Conservation (phyloP, 2,329 filamentous ascomycete genomes). For the Fusarium circinatum region DNA sequence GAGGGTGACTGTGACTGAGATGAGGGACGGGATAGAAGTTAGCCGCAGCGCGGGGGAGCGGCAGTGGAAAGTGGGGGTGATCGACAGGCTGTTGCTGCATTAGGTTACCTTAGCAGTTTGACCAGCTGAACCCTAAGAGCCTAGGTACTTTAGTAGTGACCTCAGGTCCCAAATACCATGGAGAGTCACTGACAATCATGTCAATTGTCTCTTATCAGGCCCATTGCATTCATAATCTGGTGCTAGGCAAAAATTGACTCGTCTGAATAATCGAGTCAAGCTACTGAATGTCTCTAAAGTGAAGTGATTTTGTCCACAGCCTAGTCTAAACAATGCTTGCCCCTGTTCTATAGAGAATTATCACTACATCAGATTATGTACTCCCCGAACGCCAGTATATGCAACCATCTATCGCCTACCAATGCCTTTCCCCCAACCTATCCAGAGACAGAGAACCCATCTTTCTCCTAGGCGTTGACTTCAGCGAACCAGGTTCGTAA, state of each 20-base stretch:
- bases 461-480: conserved; percentile 57
- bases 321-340: not conserved
- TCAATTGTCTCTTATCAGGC: not conserved
- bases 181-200: not conserved
- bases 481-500: conserved; percentile 96
- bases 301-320: not conserved
- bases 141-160: not conserved
- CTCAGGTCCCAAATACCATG: not conserved
- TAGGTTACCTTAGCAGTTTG: not conserved
- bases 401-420: not conserved
- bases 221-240: not conserved
- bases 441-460: not conserved
- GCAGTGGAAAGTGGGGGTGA: conserved; percentile 25
- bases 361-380: not conserved
- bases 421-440: not conserved
- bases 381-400: conserved; percentile 25
- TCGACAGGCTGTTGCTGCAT: conserved; percentile 10
- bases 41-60: conserved; percentile 19
- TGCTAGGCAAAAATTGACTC: not conserved
- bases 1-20: not conserved
- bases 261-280: conserved; percentile 1
- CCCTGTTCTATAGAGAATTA: not conserved
- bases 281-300: not conserved
- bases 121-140: not conserved
- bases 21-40: not conserved